Percentiles rank a stretch among this genome's conserved stretches.
Evolutionary conservation across 192 early-diverging fungal species (phyloP).

Genomic region (Phycomyces nitens): DNA sequence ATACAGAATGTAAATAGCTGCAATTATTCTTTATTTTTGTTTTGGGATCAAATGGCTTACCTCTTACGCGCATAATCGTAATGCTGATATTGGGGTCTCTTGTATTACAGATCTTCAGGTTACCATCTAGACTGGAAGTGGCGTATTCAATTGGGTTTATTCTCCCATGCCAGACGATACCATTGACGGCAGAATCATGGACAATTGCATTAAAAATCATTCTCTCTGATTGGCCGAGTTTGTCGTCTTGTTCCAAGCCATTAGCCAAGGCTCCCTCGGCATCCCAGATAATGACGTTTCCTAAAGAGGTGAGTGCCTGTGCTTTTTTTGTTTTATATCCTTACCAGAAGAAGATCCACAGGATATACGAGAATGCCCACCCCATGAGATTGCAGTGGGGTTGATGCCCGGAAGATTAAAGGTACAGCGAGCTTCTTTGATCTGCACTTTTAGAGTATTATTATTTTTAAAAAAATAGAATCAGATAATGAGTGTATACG

Average conservation of each 20-base stretch:
- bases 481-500: background rate
- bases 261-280: background rate
- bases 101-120: conserved; percentile 4
- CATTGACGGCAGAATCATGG: background rate
- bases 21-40: too few relatives aligned
- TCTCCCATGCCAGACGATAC: conserved; percentile 3
- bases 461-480: too few relatives aligned
- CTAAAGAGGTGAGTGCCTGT: too few relatives aligned
- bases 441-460: too few relatives aligned
- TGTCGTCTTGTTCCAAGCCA: background rate
- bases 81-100: conserved; percentile 13
- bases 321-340: conserved; percentile 10
- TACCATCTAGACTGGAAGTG: conserved; percentile 8
- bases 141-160: conserved; percentile 4
- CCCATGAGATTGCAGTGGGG: conserved; percentile 9
- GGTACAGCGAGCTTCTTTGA: conserved; percentile 6
- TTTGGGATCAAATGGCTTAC: background rate
- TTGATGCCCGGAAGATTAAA: background rate
- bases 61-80: conserved; percentile 1
- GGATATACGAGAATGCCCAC: conserved; percentile 1
- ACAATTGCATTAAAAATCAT: conserved; percentile 1
- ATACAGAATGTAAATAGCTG: too few relatives aligned
- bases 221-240: background rate
- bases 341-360: too few relatives aligned
- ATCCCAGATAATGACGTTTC: conserved; percentile 16